Evolutionary conservation across 1,284 basidiomycete species (phyloP).

Genomic region (Sporisorium graminicola): DNA sequence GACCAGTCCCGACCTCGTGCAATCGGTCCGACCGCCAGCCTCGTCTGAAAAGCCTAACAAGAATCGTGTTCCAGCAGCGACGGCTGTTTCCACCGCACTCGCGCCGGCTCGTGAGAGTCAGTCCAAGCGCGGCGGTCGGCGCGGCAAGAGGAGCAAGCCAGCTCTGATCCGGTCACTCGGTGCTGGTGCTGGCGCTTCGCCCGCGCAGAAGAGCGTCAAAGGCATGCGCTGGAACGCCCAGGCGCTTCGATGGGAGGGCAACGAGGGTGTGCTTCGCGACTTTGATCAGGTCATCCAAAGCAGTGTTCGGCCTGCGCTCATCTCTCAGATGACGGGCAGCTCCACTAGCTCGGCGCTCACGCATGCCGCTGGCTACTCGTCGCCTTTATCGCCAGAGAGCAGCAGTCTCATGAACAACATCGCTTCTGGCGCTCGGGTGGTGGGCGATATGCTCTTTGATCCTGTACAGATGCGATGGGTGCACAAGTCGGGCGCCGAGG

Average conservation of each 20-base stretch:
- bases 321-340: conserved; percentile 70
- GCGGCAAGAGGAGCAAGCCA: conserved; percentile 70
- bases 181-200: conserved; percentile 26
- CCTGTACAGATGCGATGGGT: conserved; percentile 94
- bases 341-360: conserved; percentile 42
- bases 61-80: conserved; percentile 64
- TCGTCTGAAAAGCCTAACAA: conserved; percentile 72
- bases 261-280: conserved; percentile 87
- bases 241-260: conserved; percentile 93
- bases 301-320: conserved; percentile 92
- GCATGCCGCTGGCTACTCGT: conserved; percentile 25
- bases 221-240: conserved; percentile 97
- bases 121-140: conserved; percentile 61
- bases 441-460: conserved; percentile 98
- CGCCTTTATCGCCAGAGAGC: conserved; percentile 38
- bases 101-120: conserved; percentile 4
- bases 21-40: conserved; percentile 11
- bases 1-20: conserved; percentile 70
- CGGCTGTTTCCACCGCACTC: background rate
- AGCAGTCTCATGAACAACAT: conserved; percentile 36
- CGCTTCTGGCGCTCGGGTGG: conserved; percentile 76
- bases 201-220: conserved; percentile 43
- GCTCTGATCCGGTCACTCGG: conserved; percentile 57
- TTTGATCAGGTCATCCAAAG: conserved; percentile 86
- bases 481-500: conserved; percentile 81